Evolutionary conservation across 768 basidiomycete species (phyloP).

Genomic region (Tulasnella sp.): DNA sequence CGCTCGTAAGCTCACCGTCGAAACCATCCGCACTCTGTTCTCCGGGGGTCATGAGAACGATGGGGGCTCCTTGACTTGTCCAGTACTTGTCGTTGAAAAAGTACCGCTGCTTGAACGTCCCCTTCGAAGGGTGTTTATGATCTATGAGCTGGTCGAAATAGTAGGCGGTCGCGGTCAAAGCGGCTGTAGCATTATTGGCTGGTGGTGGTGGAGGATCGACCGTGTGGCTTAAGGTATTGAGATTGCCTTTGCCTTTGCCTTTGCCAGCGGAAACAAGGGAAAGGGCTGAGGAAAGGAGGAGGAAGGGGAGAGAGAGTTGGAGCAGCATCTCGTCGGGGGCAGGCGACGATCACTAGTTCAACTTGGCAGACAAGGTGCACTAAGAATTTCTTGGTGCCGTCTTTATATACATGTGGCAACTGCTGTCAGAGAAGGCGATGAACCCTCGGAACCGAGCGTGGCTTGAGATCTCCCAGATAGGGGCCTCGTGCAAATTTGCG

Average conservation of each 20-base stretch:
- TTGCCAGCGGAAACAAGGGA: not conserved
- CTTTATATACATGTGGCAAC: too few species aligned
- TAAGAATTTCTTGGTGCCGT: too few species aligned
- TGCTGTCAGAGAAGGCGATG: too few species aligned
- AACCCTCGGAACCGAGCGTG: too few species aligned
- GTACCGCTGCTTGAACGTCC: slow-evolving; percentile 29
- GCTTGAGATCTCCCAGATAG: too few species aligned
- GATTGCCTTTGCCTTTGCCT: too few species aligned
- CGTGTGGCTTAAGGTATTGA: too few species aligned
- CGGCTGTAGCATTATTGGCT: not conserved
- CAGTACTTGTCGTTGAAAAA: slow-evolving; percentile 11
- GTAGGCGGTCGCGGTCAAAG: not conserved
- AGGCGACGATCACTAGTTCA: too few species aligned
- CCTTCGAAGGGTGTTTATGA: slow-evolving; percentile 23
- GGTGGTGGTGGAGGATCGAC: not conserved
- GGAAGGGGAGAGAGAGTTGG: not conserved
- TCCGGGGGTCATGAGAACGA: slow-evolving; percentile 21
- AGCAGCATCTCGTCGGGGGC: too few species aligned
- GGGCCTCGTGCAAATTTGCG: too few species aligned
- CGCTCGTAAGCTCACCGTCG: not conserved
- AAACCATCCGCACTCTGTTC: slow-evolving; percentile 13
- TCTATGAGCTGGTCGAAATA: slow-evolving; percentile 28
- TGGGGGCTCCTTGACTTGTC: slow-evolving; percentile 2
- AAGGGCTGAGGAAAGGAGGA: not conserved
- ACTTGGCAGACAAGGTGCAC: too few species aligned